These are phyloP conservation scores for Rosa chinensis DNA, from an alignment of 306 rosid genomes.

Conservation along the genomic window DNA sequence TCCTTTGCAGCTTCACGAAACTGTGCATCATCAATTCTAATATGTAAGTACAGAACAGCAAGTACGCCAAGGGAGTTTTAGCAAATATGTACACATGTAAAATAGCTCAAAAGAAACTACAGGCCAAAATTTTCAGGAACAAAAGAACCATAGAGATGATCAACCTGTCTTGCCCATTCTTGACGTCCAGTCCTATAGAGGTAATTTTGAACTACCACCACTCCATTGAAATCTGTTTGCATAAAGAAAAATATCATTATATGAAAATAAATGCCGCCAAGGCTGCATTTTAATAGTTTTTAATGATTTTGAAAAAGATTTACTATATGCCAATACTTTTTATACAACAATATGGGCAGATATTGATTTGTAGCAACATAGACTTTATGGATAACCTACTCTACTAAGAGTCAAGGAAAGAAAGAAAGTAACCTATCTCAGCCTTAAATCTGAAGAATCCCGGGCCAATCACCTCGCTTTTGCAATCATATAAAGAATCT, in stretches of 20 bases:
- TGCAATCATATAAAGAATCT: conserved; percentile 93
- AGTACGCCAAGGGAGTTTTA: background rate
- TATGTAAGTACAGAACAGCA: background rate
- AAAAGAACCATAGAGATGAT: conserved; percentile 24
- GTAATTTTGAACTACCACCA: conserved; percentile 80
- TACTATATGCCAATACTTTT: background rate
- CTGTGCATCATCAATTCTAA: conserved; percentile 44
- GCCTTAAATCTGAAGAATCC: conserved; percentile 98
- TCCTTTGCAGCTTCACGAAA: conserved; percentile 61
- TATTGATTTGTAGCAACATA: background rate
- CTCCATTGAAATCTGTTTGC: conserved; percentile 94
- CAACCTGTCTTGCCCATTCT: conserved; percentile 89
- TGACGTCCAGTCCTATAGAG: conserved; percentile 73
- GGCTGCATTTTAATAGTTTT: background rate
- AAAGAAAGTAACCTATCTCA: conserved; percentile 71
- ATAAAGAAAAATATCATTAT: conserved; percentile 21
- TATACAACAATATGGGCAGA: background rate
- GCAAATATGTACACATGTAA: background rate
- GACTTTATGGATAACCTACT: conserved; percentile 8
- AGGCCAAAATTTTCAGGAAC: background rate
- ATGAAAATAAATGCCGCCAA: background rate
- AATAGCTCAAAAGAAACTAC: background rate
- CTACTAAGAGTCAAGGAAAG: conserved; percentile 18
- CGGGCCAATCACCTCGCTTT: conserved; percentile 99
- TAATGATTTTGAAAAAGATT: background rate